Base-by-base conservation (phyloP, 2,329 filamentous ascomycete genomes). In the Emergomyces orientalis region DNA sequence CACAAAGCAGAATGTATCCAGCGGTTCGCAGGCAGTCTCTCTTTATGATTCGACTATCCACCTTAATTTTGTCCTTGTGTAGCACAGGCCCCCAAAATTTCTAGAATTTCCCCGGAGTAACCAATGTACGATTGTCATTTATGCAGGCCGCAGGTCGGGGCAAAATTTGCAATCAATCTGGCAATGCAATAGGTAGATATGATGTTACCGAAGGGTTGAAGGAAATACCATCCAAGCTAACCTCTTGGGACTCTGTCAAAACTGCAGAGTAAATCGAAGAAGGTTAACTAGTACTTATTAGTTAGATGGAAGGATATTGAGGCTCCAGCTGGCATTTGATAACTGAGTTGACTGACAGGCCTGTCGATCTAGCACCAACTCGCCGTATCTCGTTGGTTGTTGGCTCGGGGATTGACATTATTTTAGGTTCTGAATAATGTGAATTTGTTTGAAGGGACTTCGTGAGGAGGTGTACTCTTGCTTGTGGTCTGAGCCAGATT, bases 1-100 rank as follows among this genome's bases (percentile, higher is more conserved):
- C 34, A n/a, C 55, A 39, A 41, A 19, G 22, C 37, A 39, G 37
- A 43, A 43, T 17, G 11, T 17, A 27, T 27, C 55, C 55, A 43
- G 37, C 22, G 37, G 34, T 41, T 58, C 55, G 22, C 55, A 58
- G 17, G 17, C 34, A 27, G 34, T 30, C n/a, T 27, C n/a, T 17
- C 55, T 58, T 58, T 43, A 14, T 58, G 37, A 58, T 58, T 58
- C 37, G 55, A 58, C 54, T 19, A 22, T 39, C 14, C 5, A 25
- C 55, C 37, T 27, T 27, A 14, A n/a, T 27, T 25, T 59, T 47
- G n/a, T 4, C 39, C 41, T 59, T 32, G n/a, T 19, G 56, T 59
- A 19, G 22, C 37, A 32, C 56, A 56, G 56, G 56, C 56, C 39
- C 56, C 56, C 56, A 59, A 58, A 58, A 58, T 30, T 58, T 58